Evolutionary conservation across 2,329 filamentous ascomycete species (phyloP).

Genomic region (Botrytis fabae): DNA sequence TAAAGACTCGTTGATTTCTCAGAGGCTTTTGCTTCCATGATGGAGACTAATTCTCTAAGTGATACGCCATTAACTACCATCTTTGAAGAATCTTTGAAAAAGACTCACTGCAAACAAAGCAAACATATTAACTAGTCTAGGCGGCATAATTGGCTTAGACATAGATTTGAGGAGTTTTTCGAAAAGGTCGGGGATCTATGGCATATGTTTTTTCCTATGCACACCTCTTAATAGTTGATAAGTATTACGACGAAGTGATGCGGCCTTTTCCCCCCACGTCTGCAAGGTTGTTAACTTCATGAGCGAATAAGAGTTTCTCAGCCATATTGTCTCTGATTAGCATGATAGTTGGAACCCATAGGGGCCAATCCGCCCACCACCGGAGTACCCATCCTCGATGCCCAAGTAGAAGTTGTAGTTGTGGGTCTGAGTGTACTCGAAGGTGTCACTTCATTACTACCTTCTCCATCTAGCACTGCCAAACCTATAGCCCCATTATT

Average conservation of each 20-base stretch:
- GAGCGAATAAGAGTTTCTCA: constrained; percentile 25
- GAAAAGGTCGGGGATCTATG: constrained; percentile 25
- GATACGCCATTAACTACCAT: too few relatives aligned
- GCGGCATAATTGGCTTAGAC: too few relatives aligned
- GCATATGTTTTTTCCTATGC: constrained; percentile 4
- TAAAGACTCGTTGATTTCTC: too few relatives aligned
- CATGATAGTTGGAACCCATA: background rate
- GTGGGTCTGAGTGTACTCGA: background rate
- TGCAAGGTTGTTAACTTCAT: constrained; percentile 20
- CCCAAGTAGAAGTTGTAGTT: background rate
- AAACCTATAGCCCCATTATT: background rate
- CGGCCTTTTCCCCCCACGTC: constrained; percentile 13
- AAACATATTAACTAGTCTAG: too few relatives aligned
- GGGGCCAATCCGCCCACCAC: background rate
- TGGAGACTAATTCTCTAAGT: too few relatives aligned
- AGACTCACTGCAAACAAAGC: too few relatives aligned
- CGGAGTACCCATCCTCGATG: background rate
- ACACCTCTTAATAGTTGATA: constrained; percentile 16
- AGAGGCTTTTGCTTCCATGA: too few relatives aligned
- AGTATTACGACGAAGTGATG: constrained; percentile 19
- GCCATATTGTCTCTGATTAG: constrained; percentile 10
- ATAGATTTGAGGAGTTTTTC: constrained; percentile 22
- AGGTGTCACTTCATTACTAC: background rate
- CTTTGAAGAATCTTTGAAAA: too few relatives aligned
- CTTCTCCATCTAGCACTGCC: background rate